phyloP scores from a whole-genome alignment of 73 alveolate species.

The Symbiodinium natans region DNA sequence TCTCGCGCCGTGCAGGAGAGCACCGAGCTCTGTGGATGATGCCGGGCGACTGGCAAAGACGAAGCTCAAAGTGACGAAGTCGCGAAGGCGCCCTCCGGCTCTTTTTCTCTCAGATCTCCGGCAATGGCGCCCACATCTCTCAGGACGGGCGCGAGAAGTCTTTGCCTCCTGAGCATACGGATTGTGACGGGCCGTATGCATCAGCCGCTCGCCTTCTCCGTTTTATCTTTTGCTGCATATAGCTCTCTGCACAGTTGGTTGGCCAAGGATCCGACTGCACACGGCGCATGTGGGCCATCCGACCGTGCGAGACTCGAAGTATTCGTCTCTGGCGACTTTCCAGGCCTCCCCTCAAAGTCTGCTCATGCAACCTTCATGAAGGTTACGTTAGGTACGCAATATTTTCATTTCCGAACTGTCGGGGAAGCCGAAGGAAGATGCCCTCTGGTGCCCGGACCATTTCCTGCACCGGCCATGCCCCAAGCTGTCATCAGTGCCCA shows the following conservation, averaged over 20 bases:
- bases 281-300: conserved; percentile 72
- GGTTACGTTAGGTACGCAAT: background rate
- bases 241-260: no score
- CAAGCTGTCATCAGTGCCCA: background rate
- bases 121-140: background rate
- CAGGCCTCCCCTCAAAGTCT: no score
- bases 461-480: background rate
- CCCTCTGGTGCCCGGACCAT: background rate
- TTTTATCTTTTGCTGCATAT: background rate
- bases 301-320: conserved; percentile 41
- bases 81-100: background rate
- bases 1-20: conserved; percentile 10
- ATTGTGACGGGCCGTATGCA: conserved; percentile 57
- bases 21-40: conserved; percentile 11
- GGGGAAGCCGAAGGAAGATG: no score
- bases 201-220: background rate
- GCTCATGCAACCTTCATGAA: background rate
- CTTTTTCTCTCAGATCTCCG: background rate
- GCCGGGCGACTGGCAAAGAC: conserved; percentile 49
- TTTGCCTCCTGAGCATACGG: conserved; percentile 5
- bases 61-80: background rate
- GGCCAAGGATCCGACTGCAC: conserved; percentile 58
- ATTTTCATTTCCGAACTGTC: no score
- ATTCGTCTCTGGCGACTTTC: conserved; percentile 1
- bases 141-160: conserved; percentile 15